Conservation (phyloP, 139 green algal species). For the Eudorina sp. region DNA sequence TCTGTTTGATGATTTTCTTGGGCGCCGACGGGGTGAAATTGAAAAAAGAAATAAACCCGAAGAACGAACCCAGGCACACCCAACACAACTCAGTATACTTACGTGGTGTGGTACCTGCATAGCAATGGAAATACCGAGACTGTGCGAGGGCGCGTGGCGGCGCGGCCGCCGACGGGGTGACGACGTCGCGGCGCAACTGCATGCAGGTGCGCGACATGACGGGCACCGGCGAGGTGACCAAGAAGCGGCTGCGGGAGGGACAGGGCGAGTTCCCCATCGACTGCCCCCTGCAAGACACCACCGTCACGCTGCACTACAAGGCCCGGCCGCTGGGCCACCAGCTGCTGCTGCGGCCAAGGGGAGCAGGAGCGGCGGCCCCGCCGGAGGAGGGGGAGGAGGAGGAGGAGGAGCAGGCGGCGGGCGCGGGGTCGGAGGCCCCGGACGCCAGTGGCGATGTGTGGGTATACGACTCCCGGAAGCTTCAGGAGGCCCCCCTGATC, state of each 20-base stretch:
- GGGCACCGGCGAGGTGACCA: conserved; percentile 80
- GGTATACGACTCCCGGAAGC: conserved; percentile 47
- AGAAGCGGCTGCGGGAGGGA: conserved; percentile 76
- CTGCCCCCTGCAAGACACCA: conserved; percentile 87
- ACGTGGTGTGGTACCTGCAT: no score
- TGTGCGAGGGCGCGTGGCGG: no score
- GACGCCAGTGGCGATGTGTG: conserved; percentile 5
- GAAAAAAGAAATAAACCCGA: no score
- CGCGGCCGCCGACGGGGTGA: no score
- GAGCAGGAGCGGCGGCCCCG: background rate
- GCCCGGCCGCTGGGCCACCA: conserved; percentile 30
- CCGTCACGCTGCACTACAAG: conserved; percentile 74
- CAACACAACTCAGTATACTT: no score
- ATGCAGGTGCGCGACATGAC: conserved; percentile 86
- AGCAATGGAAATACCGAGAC: no score
- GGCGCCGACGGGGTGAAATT: no score
- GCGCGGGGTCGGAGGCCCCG: background rate
- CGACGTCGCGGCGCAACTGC: no score
- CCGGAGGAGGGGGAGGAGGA: background rate
- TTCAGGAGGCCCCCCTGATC: conserved; percentile 42
- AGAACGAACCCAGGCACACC: no score
- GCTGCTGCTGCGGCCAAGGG: background rate
- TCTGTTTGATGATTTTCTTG: no score
- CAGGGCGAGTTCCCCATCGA: conserved; percentile 86
- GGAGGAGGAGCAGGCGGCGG: background rate